Evolutionary conservation across 176 grass and related monocot genomes (phyloP), one percentile per base, ranked within the genome.

Genomic region (Aegilops speltoides): DNA sequence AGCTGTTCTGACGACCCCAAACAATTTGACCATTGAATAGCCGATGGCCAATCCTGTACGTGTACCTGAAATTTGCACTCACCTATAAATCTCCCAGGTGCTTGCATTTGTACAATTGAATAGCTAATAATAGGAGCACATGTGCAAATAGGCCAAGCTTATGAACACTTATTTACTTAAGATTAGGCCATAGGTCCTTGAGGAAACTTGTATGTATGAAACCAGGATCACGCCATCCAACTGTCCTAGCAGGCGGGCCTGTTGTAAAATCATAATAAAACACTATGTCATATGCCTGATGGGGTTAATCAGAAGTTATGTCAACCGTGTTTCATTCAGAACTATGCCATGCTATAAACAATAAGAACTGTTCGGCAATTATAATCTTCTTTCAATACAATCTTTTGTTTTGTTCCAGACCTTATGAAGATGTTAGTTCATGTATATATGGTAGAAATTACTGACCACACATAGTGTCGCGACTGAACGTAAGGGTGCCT

Each of bases 181-280:
- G 70, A 89, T 95, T 95, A 90, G 96, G 93, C 96, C 96, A 98
- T 33, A 95, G 79, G 13, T 95, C 90, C 76, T 94, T 94, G 40
- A 98, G 73, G 80, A 95, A 94, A 61, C 96, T 91, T 82, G 93
- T 96, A 68, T 98, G 93, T 89, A 96, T 94, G 81, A 92, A 96
- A 86, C 96, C 91, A 81, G 93, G 96, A 88, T 98, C 84, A 34
- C 91, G 90, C 96, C 96, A 98, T 50, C 96, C 91, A 89, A 98
- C 93, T 62, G 93, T 96, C 82, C 92, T 83, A 82, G 96, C 91
- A 92, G 96, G 93, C 84, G 93, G 70, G 85, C 86, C 96, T 98
- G 87, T 77, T 31, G 63, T 54, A 78, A 82, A 89, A 65, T 25
- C 38, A 73, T 61, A 48, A 66, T 64, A 77, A 24, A 79, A 56